Evolutionary conservation across 495 filamentous ascomycete species (phyloP).

Genomic region (Aspergillus panamensis): DNA sequence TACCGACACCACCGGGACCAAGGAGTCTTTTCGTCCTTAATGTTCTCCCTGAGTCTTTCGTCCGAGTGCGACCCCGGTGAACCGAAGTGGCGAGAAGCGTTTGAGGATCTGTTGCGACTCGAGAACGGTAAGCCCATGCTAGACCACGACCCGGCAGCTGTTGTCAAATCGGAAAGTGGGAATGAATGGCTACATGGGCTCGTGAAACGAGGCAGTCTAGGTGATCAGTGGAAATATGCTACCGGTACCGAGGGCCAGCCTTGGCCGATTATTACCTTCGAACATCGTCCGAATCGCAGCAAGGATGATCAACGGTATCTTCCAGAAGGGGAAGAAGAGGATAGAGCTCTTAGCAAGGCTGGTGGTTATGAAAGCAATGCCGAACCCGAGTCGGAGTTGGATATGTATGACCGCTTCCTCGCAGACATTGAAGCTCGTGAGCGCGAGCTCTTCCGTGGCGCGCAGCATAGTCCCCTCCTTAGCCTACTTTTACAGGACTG

Average conservation of each 20-base stretch:
- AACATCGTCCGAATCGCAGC: conserved; percentile 13
- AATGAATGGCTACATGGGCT: conserved; percentile 39
- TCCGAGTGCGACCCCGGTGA: conserved; percentile 32
- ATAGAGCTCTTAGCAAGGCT: background rate
- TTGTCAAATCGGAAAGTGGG: conserved; percentile 27
- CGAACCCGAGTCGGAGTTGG: conserved; percentile 37
- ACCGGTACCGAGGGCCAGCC: conserved; percentile 21
- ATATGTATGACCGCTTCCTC: conserved; percentile 46
- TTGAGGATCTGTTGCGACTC: conserved; percentile 52
- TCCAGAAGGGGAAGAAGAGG: conserved; percentile 1
- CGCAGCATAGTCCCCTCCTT: conserved; percentile 34
- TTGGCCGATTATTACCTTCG: conserved; percentile 29
- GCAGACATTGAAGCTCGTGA: conserved; percentile 37
- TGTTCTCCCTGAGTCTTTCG: conserved; percentile 31
- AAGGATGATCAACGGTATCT: conserved; percentile 8
- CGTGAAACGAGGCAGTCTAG: conserved; percentile 40
- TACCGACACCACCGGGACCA: conserved; percentile 25
- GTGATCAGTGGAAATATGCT: conserved; percentile 35
- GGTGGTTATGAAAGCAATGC: conserved; percentile 12
- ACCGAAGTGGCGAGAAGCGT: conserved; percentile 51
- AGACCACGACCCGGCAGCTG: conserved; percentile 25
- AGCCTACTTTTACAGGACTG: conserved; percentile 35
- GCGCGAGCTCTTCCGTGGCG: conserved; percentile 26
- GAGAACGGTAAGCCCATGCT: conserved; percentile 48
- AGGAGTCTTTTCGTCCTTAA: conserved; percentile 38